Evolutionary conservation across 2,329 filamentous ascomycete genomes (phyloP), one percentile per base, ranked within the genome.

Genomic region (Sphaceloma murrayae): DNA sequence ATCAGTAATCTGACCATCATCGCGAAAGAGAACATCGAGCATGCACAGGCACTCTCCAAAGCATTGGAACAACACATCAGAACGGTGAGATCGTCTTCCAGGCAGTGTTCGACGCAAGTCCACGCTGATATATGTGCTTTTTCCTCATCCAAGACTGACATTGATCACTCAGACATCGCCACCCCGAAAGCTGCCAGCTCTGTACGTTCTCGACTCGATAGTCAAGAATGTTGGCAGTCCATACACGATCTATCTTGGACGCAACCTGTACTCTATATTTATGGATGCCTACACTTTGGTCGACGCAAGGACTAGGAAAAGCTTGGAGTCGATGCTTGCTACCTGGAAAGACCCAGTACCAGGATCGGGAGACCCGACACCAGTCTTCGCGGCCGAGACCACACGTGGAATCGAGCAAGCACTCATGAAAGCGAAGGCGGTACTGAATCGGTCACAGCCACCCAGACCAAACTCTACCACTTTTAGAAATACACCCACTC

Each of bases 221-320:
- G 88, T 94, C 60, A 98, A 98, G 66, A 96, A 98, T 69, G 87
- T 98, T 50, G 91, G 91, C 49, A 95, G 89, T 1, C 91, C 91
- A 5, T 98, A 98, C 64, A 96, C 89, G 0, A 73, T 96, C 9
- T 96, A 94, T 62, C 83, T 98, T 52, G 86, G 88, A 43, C 81
- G 85, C 30, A 89, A 89, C 58, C 76, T 98, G 29, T 96, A 89
- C 65, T 77, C 81, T 54, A 96, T 86, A 3, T 98, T 94, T 60
- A 95, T 96, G 87, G 85, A 93, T 56, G 85, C 91, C 27, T 98
- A 96, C 61, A 84, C 83, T 3, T 76, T 93, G 48, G 88, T 96
- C 50, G 87, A 94, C 56, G 75, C 76, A 51, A 73, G 74, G 48
- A 87, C 88, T 16, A 79, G 91, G 51, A 81, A 81, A 53, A 93